Percentiles rank a stretch among this genome's conserved stretches.
These are phyloP conservation scores for Dactylellina drechsleri DNA, from an alignment of 2,329 filamentous ascomycete genomes.

Conservation along the genomic window DNA sequence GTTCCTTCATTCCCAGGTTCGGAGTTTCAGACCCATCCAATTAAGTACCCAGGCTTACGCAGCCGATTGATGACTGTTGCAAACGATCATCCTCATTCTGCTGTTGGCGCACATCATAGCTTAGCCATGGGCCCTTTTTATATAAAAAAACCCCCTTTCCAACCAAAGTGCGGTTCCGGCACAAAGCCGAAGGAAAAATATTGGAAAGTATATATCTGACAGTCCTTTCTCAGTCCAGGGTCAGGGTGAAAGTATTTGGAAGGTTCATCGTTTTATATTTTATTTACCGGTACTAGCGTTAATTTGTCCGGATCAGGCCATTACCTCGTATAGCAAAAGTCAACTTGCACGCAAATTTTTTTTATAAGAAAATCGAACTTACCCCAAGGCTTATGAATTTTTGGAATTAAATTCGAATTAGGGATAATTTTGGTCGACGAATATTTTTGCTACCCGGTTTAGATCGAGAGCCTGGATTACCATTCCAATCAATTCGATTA, in stretches of 20 bases:
- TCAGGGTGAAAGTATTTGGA: conserved; percentile 42
- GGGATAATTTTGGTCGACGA: conserved; percentile 1
- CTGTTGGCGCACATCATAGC: conserved; percentile 21
- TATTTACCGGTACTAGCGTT: conserved; percentile 47
- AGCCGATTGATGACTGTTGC: conserved; percentile 23
- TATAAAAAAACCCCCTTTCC: conserved; percentile 11
- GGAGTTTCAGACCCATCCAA: conserved; percentile 16
- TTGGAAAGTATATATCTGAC: conserved; percentile 11
- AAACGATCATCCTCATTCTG: conserved; percentile 17
- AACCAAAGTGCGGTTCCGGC: conserved; percentile 9
- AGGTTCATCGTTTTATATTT: conserved; percentile 13
- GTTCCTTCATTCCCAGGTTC: background rate
- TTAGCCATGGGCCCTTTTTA: conserved; percentile 9
- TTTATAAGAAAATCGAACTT: background rate
- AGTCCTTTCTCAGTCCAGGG: conserved; percentile 30
- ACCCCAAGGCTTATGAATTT: conserved; percentile 16
- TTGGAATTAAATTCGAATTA: conserved; percentile 11
- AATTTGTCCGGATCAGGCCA: conserved; percentile 2
- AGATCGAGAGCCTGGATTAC: conserved; percentile 10
- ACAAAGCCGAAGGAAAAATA: conserved; percentile 28
- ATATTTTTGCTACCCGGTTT: conserved; percentile 17
- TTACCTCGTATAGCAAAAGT: background rate
- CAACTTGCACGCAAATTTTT: conserved; percentile 31
- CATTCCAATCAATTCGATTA: background rate
- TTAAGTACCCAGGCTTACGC: conserved; percentile 24